These are phyloP conservation scores for Cucurbita moschata DNA, from an alignment of 306 rosid genomes.

Conservation along the genomic window DNA sequence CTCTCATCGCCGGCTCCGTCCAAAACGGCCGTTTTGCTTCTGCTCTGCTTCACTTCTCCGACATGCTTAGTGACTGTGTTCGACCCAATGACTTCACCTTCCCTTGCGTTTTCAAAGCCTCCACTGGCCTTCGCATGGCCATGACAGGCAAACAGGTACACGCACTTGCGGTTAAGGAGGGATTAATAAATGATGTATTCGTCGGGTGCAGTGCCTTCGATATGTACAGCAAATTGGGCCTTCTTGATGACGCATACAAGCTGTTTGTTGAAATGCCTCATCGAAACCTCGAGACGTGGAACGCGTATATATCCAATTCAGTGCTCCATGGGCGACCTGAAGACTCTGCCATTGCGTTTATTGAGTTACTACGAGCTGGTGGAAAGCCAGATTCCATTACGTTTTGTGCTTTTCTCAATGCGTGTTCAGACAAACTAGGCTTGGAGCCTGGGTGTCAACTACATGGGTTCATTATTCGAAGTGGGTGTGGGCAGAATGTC, in stretches of 20 bases:
- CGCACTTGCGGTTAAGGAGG: conserved; percentile 53
- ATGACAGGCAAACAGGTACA: conserved; percentile 49
- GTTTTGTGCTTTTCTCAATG: conserved; percentile 68
- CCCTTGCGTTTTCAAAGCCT: conserved; percentile 69
- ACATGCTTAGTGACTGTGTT: conserved; percentile 47
- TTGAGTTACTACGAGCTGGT: conserved; percentile 35
- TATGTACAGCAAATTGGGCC: conserved; percentile 57
- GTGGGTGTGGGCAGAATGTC: conserved; percentile 36
- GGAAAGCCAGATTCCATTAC: conserved; percentile 57
- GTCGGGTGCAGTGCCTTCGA: conserved; percentile 79
- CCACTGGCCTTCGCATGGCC: conserved; percentile 32
- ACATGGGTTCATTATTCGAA: conserved; percentile 43
- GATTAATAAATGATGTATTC: conserved; percentile 47
- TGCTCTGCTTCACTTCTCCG: conserved; percentile 36
- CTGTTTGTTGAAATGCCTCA: conserved; percentile 75
- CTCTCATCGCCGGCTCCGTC: conserved; percentile 72
- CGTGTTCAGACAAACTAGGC: conserved; percentile 36
- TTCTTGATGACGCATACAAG: conserved; percentile 34
- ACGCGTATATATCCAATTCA: conserved; percentile 66
- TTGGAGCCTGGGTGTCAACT: conserved; percentile 47
- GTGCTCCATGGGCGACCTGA: conserved; percentile 40
- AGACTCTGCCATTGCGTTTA: conserved; percentile 29
- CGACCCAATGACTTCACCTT: conserved; percentile 77
- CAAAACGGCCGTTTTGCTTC: conserved; percentile 37
- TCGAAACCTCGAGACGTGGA: conserved; percentile 57